Conservation (phyloP, 164 flowering plant genomes). For the Tetracentron sinense region DNA sequence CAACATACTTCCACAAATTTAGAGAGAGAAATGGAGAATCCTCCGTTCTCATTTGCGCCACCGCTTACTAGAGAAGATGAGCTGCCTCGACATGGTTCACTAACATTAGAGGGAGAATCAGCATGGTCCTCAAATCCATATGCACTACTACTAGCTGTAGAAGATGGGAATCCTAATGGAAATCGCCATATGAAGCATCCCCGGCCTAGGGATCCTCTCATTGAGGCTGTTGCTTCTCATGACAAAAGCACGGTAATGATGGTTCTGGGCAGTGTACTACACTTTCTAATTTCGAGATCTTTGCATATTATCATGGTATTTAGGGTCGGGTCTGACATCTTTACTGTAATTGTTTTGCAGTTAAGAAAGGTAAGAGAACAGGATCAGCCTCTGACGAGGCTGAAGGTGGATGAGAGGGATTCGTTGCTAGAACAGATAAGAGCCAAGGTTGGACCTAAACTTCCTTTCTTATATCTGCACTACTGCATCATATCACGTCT, state of each 20-base stretch:
- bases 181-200: constrained; percentile 29
- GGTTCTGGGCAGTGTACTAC: not conserved
- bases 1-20: constrained; percentile 6
- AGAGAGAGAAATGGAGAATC: constrained; percentile 19
- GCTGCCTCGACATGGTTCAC: constrained; percentile 15
- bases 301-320: not conserved
- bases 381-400: constrained; percentile 32
- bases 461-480: not conserved
- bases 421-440: constrained; percentile 81
- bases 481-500: not conserved
- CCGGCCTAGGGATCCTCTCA: constrained; percentile 73
- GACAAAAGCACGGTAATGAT: constrained; percentile 76
- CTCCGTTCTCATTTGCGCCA: constrained; percentile 11
- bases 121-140: constrained; percentile 21
- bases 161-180: constrained; percentile 23
- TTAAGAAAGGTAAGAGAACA: constrained; percentile 69
- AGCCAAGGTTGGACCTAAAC: constrained; percentile 50
- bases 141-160: constrained; percentile 20
- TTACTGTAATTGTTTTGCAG: constrained; percentile 23
- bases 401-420: constrained; percentile 65
- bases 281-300: not conserved
- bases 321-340: not conserved
- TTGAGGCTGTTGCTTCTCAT: constrained; percentile 81
- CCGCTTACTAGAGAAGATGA: constrained; percentile 19
- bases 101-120: constrained; percentile 25